Percentiles rank a stretch among this genome's conserved stretches.
Evolutionary conservation across 768 basidiomycete genomes (phyloP).

Genomic region (Coprinopsis sp.): DNA sequence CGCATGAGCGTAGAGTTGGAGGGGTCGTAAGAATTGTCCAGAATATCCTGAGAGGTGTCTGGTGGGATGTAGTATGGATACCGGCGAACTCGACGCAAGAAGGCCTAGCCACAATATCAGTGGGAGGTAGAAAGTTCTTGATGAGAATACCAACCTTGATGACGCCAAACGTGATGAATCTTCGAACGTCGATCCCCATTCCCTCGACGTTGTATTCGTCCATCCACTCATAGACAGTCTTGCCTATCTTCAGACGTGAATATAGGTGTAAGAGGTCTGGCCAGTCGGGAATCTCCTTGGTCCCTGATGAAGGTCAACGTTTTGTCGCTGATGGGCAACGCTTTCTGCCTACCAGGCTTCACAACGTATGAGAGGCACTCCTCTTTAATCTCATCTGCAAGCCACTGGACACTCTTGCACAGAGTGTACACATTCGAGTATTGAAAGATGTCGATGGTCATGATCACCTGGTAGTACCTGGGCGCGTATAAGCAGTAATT

Average conservation of each 20-base stretch:
- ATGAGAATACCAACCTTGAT: slow-evolving; percentile 78
- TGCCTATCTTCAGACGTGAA: slow-evolving; percentile 78
- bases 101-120: slow-evolving; percentile 51
- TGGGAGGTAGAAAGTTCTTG: background rate
- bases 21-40: slow-evolving; percentile 4
- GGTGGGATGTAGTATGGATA: slow-evolving; percentile 71
- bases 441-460: slow-evolving; percentile 97
- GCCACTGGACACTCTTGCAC: slow-evolving; percentile 79
- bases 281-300: slow-evolving; percentile 69
- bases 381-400: slow-evolving; percentile 77
- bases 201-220: slow-evolving; percentile 63
- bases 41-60: slow-evolving; percentile 23
- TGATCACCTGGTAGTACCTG: slow-evolving; percentile 94
- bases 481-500: slow-evolving; percentile 7
- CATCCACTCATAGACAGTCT: slow-evolving; percentile 87
- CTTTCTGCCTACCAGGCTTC: slow-evolving; percentile 49
- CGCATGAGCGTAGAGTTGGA: slow-evolving; percentile 22
- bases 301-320: slow-evolving; percentile 31
- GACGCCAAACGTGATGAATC: slow-evolving; percentile 96
- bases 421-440: slow-evolving; percentile 97
- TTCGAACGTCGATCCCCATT: slow-evolving; percentile 80
- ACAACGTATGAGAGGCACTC: slow-evolving; percentile 95
- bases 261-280: slow-evolving; percentile 83
- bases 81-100: slow-evolving; percentile 88
- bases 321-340: background rate